phyloP scores from a whole-genome alignment of 805 yeast species.

The Pichia scutulata region DNA sequence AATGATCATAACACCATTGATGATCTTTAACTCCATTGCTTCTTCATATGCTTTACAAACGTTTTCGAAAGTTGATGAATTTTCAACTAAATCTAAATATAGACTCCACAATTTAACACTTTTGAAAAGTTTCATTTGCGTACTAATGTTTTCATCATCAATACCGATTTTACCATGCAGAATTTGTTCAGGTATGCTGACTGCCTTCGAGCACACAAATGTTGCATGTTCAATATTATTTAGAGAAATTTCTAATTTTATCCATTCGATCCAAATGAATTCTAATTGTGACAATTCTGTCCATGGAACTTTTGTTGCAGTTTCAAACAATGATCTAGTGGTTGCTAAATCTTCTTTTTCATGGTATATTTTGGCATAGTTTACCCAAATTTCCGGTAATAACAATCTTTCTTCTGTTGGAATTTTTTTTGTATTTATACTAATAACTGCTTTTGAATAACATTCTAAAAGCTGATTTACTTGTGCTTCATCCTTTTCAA shows the following conservation, averaged over 20 bases:
- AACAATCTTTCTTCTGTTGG: conserved; percentile 26
- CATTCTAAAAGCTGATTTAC: conserved; percentile 41
- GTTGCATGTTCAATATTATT: conserved; percentile 37
- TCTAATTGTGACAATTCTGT: conserved; percentile 55
- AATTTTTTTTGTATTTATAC: conserved; percentile 54
- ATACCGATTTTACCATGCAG: conserved; percentile 19
- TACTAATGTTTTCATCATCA: conserved; percentile 37
- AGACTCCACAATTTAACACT: conserved; percentile 63
- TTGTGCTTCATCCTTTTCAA: conserved; percentile 28
- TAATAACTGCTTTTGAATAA: conserved; percentile 56
- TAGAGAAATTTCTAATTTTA: conserved; percentile 50
- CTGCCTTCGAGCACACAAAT: conserved; percentile 28
- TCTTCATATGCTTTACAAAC: conserved; percentile 43
- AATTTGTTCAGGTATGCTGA: conserved; percentile 20
- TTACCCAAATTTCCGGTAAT: conserved; percentile 59
- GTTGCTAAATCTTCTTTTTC: conserved; percentile 44
- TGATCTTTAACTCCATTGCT: conserved; percentile 49
- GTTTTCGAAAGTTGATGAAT: conserved; percentile 36
- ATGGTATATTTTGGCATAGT: conserved; percentile 61
- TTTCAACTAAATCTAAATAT: conserved; percentile 64
- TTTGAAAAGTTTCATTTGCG: conserved; percentile 54
- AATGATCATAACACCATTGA: conserved; percentile 59
- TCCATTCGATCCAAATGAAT: conserved; percentile 68
- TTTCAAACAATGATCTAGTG: conserved; percentile 55
- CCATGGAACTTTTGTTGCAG: conserved; percentile 66